Percentiles rank a stretch among this genome's conserved stretches.
Conservation (phyloP, 768 basidiomycete genomes). For the Leccinellum luteum region DNA sequence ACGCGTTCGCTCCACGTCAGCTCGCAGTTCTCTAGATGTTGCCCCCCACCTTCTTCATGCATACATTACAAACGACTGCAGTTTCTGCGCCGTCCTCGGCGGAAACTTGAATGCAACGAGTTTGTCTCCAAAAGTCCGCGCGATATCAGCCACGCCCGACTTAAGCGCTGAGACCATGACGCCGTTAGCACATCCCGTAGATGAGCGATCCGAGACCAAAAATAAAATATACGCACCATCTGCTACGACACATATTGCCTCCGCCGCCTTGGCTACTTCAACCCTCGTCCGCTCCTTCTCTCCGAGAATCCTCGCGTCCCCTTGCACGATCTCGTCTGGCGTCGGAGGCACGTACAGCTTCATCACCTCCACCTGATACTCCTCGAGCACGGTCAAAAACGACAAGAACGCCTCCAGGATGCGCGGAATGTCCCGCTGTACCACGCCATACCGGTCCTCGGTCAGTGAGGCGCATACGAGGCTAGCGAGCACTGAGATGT, state of each 20-base stretch:
- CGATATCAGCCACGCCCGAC: slow-evolving; percentile 62
- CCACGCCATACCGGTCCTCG: slow-evolving; percentile 80
- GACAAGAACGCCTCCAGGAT: slow-evolving; percentile 74
- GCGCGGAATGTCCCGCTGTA: slow-evolving; percentile 82
- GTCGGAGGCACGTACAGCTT: slow-evolving; percentile 38
- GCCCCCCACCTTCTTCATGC: slow-evolving; percentile 27
- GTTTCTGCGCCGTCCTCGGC: slow-evolving; percentile 58
- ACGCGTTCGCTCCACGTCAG: too few relatives aligned
- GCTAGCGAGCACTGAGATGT: slow-evolving; percentile 48
- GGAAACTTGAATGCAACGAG: slow-evolving; percentile 77
- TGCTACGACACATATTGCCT: slow-evolving; percentile 49
- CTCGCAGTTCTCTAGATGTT: not conserved
- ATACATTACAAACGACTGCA: slow-evolving; percentile 73
- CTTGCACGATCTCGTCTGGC: slow-evolving; percentile 29
- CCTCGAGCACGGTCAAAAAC: slow-evolving; percentile 65
- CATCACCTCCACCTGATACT: slow-evolving; percentile 54
- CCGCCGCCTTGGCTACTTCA: slow-evolving; percentile 56
- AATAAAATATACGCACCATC: slow-evolving; percentile 51
- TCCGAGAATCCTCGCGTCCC: slow-evolving; percentile 33
- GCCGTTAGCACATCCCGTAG: not conserved
- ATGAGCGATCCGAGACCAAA: not conserved
- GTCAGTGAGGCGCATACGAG: slow-evolving; percentile 69
- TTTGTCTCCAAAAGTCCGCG: slow-evolving; percentile 72
- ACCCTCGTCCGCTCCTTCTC: slow-evolving; percentile 38
- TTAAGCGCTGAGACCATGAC: slow-evolving; percentile 45